Percentiles rank a stretch among this genome's conserved stretches.
These are phyloP conservation scores for Bonnemaisonia californica DNA, from an alignment of 31 red algal species.

Conservation along the genomic window DNA sequence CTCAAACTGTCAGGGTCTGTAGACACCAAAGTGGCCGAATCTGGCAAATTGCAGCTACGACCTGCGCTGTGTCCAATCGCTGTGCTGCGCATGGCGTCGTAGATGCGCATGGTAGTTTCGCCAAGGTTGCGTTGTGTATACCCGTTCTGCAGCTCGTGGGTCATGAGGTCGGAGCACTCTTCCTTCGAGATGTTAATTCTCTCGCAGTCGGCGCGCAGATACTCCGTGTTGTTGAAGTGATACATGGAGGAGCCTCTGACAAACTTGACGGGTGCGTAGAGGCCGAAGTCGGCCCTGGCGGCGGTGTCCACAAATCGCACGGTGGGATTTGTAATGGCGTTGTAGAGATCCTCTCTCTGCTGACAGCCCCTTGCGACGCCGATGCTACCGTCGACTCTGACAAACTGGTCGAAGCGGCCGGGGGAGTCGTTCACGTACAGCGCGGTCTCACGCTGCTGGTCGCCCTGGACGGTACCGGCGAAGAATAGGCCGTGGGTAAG, in stretches of 20 bases:
- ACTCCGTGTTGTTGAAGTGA: constrained; percentile 39
- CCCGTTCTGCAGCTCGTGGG: constrained; percentile 27
- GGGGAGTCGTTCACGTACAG: neutral
- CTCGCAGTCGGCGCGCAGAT: constrained; percentile 38
- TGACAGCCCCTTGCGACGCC: constrained; percentile 7
- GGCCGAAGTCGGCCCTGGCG: constrained; percentile 24
- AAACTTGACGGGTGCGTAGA: constrained; percentile 45
- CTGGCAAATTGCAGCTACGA: constrained; percentile 31
- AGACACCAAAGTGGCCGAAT: constrained; percentile 25
- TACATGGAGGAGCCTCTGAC: constrained; percentile 42
- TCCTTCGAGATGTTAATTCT: constrained; percentile 21
- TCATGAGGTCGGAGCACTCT: constrained; percentile 54
- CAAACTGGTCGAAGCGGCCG: constrained; percentile 60
- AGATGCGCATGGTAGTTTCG: constrained; percentile 40
- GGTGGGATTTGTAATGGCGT: constrained; percentile 45
- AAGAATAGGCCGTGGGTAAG: constrained; percentile 77
- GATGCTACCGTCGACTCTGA: constrained; percentile 40
- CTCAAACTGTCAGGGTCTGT: neutral
- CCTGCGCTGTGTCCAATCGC: neutral
- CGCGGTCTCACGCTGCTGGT: neutral
- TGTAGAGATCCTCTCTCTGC: constrained; percentile 9
- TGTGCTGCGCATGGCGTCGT: constrained; percentile 22
- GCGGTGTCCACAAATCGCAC: constrained; percentile 45
- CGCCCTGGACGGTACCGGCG: constrained; percentile 45
- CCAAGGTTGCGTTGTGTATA: constrained; percentile 56